phyloP scores from a whole-genome alignment of 192 early-diverging fungal genomes.

The Powellomyces hirtus region DNA sequence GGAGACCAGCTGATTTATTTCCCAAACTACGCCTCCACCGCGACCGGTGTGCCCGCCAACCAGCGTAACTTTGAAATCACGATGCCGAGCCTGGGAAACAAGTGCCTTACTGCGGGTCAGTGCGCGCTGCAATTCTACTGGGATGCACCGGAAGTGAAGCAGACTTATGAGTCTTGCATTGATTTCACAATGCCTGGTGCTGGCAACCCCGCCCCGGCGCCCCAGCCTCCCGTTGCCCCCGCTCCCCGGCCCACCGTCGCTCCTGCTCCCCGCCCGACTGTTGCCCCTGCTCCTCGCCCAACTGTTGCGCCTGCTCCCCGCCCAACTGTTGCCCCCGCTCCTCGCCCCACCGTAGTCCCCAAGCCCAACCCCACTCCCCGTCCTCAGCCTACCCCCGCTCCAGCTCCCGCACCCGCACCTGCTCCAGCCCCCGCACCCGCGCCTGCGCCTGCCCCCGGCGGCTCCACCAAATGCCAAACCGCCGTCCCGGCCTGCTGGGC shows the following conservation, averaged over 20 bases:
- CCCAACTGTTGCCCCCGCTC: background rate
- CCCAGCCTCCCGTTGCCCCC: background rate
- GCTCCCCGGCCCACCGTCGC: background rate
- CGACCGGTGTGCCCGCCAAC: background rate
- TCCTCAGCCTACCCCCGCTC: background rate
- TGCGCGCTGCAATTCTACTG: constrained; percentile 16
- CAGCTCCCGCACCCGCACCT: background rate
- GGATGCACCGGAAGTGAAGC: background rate
- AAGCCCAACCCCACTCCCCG: background rate
- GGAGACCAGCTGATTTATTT: constrained; percentile 1
- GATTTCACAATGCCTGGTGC: background rate
- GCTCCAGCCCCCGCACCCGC: background rate
- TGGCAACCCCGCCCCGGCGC: background rate
- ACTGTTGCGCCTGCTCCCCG: background rate
- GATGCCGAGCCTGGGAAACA: background rate
- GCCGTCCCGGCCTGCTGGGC: background rate
- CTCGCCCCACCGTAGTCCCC: background rate
- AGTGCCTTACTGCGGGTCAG: background rate
- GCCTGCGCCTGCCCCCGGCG: background rate
- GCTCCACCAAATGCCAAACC: background rate
- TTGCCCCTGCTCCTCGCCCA: background rate
- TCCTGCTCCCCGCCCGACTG: background rate
- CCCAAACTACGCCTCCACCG: background rate
- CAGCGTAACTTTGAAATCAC: constrained; percentile 6
- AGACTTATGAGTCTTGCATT: constrained; percentile 10